These are phyloP conservation scores for Eucalyptus globulus DNA, from an alignment of 345 rosid genomes.

Conservation along the genomic window DNA sequence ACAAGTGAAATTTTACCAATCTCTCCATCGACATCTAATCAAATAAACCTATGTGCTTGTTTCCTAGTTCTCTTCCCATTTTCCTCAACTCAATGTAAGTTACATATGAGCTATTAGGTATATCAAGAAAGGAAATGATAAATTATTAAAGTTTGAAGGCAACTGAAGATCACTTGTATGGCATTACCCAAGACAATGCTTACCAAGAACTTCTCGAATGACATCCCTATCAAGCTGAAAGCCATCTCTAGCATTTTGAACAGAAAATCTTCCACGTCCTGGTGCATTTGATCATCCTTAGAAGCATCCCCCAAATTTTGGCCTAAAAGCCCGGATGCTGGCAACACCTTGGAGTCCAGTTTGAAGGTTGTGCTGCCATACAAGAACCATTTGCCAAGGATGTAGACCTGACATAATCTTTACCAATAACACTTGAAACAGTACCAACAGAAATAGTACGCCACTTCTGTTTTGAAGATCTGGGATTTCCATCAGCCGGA, in stretches of 20 bases:
- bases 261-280: conserved; percentile 34
- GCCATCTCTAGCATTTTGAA: conserved; percentile 38
- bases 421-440: conserved; percentile 33
- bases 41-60: neutral
- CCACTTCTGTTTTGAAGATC: conserved; percentile 18
- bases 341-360: conserved; percentile 21
- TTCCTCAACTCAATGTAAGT: neutral
- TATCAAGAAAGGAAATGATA: neutral
- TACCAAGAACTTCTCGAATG: conserved; percentile 35
- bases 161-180: neutral
- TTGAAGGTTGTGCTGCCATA: conserved; percentile 21
- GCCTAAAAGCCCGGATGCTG: conserved; percentile 13
- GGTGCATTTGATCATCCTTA: conserved; percentile 8
- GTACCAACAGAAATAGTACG: conserved; percentile 32
- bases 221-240: conserved; percentile 22
- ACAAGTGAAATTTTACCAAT: neutral
- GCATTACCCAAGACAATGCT: neutral
- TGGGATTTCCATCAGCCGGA: conserved; percentile 8
- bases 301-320: conserved; percentile 3
- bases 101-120: neutral
- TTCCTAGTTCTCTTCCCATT: neutral
- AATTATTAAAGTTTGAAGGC: neutral
- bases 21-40: neutral
- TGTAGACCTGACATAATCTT: conserved; percentile 15
- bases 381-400: conserved; percentile 11